These are phyloP conservation scores for Aphanomyces euteiches DNA, from an alignment of 352 stramenopile genomes.

Conservation along the genomic window DNA sequence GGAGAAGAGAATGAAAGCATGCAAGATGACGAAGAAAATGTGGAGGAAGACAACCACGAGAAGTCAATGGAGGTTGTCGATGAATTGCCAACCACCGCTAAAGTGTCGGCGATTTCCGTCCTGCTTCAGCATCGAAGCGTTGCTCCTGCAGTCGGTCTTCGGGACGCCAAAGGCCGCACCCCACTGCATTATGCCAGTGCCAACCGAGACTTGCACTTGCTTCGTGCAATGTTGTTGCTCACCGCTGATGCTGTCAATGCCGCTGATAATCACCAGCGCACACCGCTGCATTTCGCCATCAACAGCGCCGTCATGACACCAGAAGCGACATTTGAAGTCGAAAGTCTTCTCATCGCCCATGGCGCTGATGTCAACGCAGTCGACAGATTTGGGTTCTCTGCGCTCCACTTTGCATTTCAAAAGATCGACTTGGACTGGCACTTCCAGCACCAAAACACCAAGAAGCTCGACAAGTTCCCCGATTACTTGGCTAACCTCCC, in stretches of 20 bases:
- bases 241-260: constrained; percentile 47
- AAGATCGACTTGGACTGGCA: constrained; percentile 75
- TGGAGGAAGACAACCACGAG: neutral
- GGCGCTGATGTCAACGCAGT: constrained; percentile 50
- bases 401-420: constrained; percentile 63
- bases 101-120: constrained; percentile 44
- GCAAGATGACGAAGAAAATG: neutral
- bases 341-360: constrained; percentile 59
- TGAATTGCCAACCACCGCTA: neutral
- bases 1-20: neutral
- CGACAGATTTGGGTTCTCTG: constrained; percentile 55
- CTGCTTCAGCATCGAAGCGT: constrained; percentile 48
- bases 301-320: constrained; percentile 62
- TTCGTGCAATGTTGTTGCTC: constrained; percentile 46
- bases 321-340: constrained; percentile 73
- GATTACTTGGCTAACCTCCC: constrained; percentile 49
- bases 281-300: constrained; percentile 67
- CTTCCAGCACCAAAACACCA: constrained; percentile 40
- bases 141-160: constrained; percentile 43
- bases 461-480: constrained; percentile 44
- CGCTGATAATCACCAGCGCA: constrained; percentile 46
- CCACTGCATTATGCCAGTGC: constrained; percentile 55
- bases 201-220: constrained; percentile 59
- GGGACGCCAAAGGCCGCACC: constrained; percentile 46
- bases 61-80: neutral